Evolutionary conservation across 2,329 filamentous ascomycete genomes (phyloP).

Genomic region (Alternaria rosae): DNA sequence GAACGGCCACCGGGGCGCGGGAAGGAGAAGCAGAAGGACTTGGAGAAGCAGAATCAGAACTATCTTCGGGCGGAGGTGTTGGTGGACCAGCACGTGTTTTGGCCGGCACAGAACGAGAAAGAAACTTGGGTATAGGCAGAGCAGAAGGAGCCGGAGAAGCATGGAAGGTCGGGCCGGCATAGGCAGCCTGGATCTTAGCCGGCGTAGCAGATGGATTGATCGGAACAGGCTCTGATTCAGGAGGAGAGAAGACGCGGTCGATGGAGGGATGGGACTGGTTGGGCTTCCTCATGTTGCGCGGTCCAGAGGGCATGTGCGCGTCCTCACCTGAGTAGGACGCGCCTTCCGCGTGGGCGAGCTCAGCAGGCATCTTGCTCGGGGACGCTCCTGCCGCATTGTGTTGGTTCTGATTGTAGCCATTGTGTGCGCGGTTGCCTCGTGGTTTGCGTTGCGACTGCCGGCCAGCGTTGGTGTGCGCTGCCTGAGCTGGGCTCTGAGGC

Average conservation of each 20-base stretch:
- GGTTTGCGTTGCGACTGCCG: slow-evolving; percentile 40
- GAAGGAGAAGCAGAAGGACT: slow-evolving; percentile 61
- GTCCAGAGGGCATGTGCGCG: slow-evolving; percentile 29
- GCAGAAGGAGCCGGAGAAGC: slow-evolving; percentile 91
- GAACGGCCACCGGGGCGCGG: slow-evolving; percentile 55
- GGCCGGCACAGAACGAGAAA: slow-evolving; percentile 76
- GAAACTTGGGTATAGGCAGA: slow-evolving; percentile 88
- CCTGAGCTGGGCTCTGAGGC: slow-evolving; percentile 42
- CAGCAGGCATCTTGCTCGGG: slow-evolving; percentile 21
- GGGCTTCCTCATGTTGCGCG: slow-evolving; percentile 42
- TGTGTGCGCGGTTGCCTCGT: slow-evolving; percentile 42
- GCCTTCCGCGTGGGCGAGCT: slow-evolving; percentile 32
- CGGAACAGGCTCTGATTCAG: slow-evolving; percentile 35
- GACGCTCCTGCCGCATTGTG: slow-evolving; percentile 22
- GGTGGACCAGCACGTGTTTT: slow-evolving; percentile 53
- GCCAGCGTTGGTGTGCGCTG: slow-evolving; percentile 34
- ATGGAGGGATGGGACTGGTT: slow-evolving; percentile 37
- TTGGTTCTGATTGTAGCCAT: slow-evolving; percentile 37
- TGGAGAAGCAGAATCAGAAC: slow-evolving; percentile 49
- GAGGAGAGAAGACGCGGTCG: slow-evolving; percentile 37
- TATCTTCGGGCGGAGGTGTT: slow-evolving; percentile 57
- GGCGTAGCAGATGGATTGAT: slow-evolving; percentile 38
- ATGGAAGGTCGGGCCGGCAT: slow-evolving; percentile 94
- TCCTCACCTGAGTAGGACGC: slow-evolving; percentile 42
- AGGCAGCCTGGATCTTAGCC: slow-evolving; percentile 62